Percentiles rank a stretch among this genome's conserved stretches.
These are phyloP conservation scores for Casuarina cunninghamiana DNA, from an alignment of 306 rosid species.

Conservation along the genomic window DNA sequence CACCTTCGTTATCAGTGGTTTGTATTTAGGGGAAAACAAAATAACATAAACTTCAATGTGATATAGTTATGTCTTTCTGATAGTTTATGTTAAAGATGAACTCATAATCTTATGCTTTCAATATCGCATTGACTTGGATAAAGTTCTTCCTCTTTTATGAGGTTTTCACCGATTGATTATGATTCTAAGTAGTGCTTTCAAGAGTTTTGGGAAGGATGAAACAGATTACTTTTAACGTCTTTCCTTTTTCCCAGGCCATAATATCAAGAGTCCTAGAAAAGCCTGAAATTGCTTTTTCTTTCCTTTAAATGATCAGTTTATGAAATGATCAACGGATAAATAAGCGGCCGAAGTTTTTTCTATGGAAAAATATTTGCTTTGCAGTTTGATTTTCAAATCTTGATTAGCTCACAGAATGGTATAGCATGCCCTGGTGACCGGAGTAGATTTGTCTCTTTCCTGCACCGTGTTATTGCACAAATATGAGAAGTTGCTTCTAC, in stretches of 20 bases:
- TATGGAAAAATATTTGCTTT: neutral
- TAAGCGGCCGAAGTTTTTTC: neutral
- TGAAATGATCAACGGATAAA: neutral
- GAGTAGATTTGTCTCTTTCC: neutral
- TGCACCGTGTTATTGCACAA: neutral
- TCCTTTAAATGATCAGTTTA: neutral
- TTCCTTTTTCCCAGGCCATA: neutral
- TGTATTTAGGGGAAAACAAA: neutral
- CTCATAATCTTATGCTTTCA: conserved; percentile 1
- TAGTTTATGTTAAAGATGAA: neutral
- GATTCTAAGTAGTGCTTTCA: neutral
- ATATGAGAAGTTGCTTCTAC: neutral
- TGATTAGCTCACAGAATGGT: too few species aligned
- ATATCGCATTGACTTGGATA: neutral
- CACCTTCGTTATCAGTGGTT: conserved; percentile 29
- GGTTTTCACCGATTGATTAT: neutral
- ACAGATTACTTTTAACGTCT: neutral
- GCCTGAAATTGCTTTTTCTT: neutral
- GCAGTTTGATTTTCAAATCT: neutral
- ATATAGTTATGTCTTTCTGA: neutral
- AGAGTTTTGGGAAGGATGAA: neutral
- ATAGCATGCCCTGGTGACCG: neutral
- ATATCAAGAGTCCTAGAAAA: neutral
- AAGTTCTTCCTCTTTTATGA: neutral
- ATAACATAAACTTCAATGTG: neutral